Base-by-base conservation (phyloP, 2,329 filamentous ascomycete genomes). In the Leptographium flavum region DNA sequence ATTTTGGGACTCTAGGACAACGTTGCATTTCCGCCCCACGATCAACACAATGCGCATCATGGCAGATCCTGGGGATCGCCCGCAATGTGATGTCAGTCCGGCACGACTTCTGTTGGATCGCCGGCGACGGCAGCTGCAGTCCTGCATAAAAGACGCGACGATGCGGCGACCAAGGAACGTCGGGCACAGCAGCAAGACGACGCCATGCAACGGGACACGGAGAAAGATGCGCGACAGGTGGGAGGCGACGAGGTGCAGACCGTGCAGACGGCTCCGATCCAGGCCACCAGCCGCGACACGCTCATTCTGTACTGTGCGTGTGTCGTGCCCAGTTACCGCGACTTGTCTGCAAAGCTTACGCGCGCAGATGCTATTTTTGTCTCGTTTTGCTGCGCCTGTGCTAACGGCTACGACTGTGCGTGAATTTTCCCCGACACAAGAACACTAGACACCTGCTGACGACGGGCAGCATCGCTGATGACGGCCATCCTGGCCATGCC, bases 191-290 rank as follows among this genome's bases (percentile, higher is more conserved):
- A n/a, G n/a, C n/a, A n/a, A n/a, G n/a, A n/a, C n/a, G n/a, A n/a
- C n/a, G n/a, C n/a, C 27, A 28, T 28, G 27, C 6, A 28, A 28
- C 27, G 27, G 27, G 11, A 28, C n/a, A n/a, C n/a, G n/a, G n/a
- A n/a, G n/a, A n/a, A n/a, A n/a, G n/a, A n/a, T n/a, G n/a, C n/a
- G n/a, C n/a, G n/a, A n/a, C n/a, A n/a, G n/a, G n/a, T n/a, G n/a
- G n/a, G n/a, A n/a, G n/a, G n/a, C n/a, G n/a, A n/a, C 54, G 67
- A 70, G 36, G 55, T 71, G 23, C 70, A 57, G 51, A 66, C 67
- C 33, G 68, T 67, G 35, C 56, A 70, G 38, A 57, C 69, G 52
- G 62, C 63, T 37, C 62, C 65, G 30, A 69, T 70, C 47, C 57
- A 64, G 31, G 53, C 57, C 23, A 62, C 61, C 59, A 65, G 63